phyloP scores from a whole-genome alignment of 2,329 filamentous ascomycete genomes.

The Torrubiella hemipterigena region DNA sequence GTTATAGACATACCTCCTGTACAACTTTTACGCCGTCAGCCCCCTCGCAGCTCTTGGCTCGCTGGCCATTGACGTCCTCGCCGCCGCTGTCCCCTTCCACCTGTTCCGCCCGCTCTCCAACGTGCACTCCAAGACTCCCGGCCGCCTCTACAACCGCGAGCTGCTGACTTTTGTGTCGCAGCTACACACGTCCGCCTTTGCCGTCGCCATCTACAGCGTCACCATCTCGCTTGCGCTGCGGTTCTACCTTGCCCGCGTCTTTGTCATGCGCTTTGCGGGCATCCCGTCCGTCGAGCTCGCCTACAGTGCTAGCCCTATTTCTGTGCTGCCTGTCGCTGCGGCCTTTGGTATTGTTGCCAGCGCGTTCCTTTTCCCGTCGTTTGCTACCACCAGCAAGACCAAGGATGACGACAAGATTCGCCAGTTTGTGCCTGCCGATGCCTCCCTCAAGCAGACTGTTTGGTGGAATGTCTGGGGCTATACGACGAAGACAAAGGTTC shows the following conservation, averaged over 20 bases:
- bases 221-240: conserved; percentile 56
- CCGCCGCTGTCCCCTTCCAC: conserved; percentile 61
- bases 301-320: conserved; percentile 48
- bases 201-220: conserved; percentile 64
- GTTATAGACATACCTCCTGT: conserved; percentile 56
- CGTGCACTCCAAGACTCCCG: conserved; percentile 43
- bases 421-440: conserved; percentile 51
- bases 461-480: conserved; percentile 63
- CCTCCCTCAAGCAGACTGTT: conserved; percentile 58
- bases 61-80: conserved; percentile 55
- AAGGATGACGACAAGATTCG: conserved; percentile 34
- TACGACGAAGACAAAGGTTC: conserved; percentile 46
- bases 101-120: conserved; percentile 58
- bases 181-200: conserved; percentile 53
- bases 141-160: conserved; percentile 44
- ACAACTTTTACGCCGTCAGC: conserved; percentile 64
- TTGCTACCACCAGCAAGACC: conserved; percentile 39
- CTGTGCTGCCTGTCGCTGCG: conserved; percentile 46
- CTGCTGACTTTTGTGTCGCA: conserved; percentile 55
- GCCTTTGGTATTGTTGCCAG: conserved; percentile 58
- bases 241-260: conserved; percentile 56
- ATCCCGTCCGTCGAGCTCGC: conserved; percentile 58
- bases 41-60: conserved; percentile 47
- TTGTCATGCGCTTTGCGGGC: conserved; percentile 66
- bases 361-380: conserved; percentile 66